Conservation (phyloP, 2,329 filamentous ascomycete species). For the Pseudogymnoascus sp. region DNA sequence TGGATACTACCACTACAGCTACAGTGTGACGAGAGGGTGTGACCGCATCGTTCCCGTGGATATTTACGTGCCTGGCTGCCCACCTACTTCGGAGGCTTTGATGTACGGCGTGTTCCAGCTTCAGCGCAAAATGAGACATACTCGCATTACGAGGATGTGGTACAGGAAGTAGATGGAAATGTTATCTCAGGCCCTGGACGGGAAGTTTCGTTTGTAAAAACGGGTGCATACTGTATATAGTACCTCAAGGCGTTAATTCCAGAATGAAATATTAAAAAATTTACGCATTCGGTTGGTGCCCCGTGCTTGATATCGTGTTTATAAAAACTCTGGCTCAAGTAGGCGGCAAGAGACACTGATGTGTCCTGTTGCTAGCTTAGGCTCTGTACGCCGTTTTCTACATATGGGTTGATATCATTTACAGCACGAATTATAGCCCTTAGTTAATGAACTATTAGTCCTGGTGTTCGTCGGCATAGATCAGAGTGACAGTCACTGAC, state of each 20-base stretch:
- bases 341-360: neutral
- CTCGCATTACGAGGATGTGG: constrained; percentile 46
- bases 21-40: constrained; percentile 65
- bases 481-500: neutral
- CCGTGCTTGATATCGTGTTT: neutral
- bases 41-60: constrained; percentile 72
- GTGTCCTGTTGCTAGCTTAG: neutral
- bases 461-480: neutral
- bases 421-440: neutral
- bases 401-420: neutral
- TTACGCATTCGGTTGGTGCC: neutral
- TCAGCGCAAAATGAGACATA: constrained; percentile 39
- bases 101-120: constrained; percentile 63
- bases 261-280: constrained; percentile 7
- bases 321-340: neutral
- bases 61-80: constrained; percentile 70
- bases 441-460: neutral
- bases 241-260: constrained; percentile 5
- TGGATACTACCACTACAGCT: constrained; percentile 82
- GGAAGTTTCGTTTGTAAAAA: constrained; percentile 10
- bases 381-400: neutral
- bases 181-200: neutral
- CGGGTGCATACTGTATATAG: constrained; percentile 9
- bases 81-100: constrained; percentile 51
- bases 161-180: constrained; percentile 38